Evolutionary conservation across 2,329 filamentous ascomycete genomes (phyloP).

Genomic region (Pyricularia sp.): DNA sequence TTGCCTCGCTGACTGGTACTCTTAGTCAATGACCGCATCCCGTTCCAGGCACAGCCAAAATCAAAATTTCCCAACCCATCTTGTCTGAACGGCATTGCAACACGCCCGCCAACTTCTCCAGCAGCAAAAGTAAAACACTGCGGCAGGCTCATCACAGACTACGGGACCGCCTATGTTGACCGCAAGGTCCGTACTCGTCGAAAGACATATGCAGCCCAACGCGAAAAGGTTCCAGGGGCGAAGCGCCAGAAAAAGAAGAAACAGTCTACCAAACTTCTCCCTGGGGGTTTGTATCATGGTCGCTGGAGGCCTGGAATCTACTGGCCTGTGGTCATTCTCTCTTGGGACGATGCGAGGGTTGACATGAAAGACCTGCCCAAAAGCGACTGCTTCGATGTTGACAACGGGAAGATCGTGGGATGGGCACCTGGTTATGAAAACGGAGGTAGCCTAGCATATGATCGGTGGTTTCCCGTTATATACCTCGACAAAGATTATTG

Average conservation of each 20-base stretch:
- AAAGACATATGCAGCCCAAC: neutral
- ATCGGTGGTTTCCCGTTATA: neutral
- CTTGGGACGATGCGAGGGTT: neutral
- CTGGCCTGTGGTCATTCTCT: neutral
- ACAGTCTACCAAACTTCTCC: neutral
- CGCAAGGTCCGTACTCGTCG: neutral
- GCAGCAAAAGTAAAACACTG: neutral
- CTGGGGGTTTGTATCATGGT: neutral
- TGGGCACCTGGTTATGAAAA: neutral
- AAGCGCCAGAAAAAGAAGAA: neutral
- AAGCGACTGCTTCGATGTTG: neutral
- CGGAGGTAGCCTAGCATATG: neutral
- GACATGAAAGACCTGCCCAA: neutral
- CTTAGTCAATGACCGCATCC: neutral
- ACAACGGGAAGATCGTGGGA: neutral
- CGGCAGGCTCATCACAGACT: neutral
- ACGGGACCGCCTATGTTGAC: neutral
- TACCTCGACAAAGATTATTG: neutral
- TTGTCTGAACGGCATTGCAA: neutral
- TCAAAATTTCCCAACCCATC: neutral
- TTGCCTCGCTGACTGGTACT: neutral
- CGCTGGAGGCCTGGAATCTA: neutral
- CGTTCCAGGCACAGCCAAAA: neutral
- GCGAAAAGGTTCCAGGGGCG: neutral
- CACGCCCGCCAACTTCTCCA: neutral